These are phyloP conservation scores for Sinapis alba DNA, from an alignment of 441 rosid genomes.

Conservation along the genomic window DNA sequence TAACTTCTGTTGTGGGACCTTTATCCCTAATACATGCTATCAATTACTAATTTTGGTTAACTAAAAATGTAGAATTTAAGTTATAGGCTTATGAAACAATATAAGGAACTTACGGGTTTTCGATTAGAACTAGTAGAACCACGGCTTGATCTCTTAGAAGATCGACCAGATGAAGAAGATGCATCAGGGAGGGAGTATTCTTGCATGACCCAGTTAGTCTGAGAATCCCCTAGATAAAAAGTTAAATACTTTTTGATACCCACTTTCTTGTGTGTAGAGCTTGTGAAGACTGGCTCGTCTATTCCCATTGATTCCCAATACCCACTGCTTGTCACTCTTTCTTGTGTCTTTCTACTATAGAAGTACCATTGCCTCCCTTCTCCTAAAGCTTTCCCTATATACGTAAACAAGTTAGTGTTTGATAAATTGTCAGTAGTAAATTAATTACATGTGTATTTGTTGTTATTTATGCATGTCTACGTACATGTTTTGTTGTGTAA, in stretches of 20 bases:
- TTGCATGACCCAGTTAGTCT: constrained; percentile 83
- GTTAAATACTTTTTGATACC: constrained; percentile 65
- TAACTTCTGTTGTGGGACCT: too few relatives aligned
- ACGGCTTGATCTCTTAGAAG: constrained; percentile 42
- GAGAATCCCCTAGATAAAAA: constrained; percentile 63
- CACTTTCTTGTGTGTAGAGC: constrained; percentile 46
- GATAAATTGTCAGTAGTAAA: not conserved
- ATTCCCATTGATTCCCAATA: constrained; percentile 71
- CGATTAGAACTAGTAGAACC: constrained; percentile 45
- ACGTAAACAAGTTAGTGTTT: not conserved
- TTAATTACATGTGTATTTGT: not conserved
- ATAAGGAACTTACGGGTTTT: constrained; percentile 44
- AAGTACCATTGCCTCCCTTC: constrained; percentile 87
- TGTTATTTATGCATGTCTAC: not conserved
- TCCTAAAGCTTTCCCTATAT: constrained; percentile 72
- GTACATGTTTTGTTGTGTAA: not conserved
- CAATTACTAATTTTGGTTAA: too few relatives aligned
- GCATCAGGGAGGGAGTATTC: constrained; percentile 66
- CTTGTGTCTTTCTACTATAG: constrained; percentile 68
- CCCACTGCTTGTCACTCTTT: constrained; percentile 66
- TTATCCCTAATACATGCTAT: too few relatives aligned
- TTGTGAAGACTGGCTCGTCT: constrained; percentile 63
- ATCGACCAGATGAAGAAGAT: constrained; percentile 33
- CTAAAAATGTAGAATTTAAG: too few relatives aligned
- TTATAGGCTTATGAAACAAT: not conserved